Conservation (phyloP, 805 yeast species). For the Candida yuanshanica region DNA sequence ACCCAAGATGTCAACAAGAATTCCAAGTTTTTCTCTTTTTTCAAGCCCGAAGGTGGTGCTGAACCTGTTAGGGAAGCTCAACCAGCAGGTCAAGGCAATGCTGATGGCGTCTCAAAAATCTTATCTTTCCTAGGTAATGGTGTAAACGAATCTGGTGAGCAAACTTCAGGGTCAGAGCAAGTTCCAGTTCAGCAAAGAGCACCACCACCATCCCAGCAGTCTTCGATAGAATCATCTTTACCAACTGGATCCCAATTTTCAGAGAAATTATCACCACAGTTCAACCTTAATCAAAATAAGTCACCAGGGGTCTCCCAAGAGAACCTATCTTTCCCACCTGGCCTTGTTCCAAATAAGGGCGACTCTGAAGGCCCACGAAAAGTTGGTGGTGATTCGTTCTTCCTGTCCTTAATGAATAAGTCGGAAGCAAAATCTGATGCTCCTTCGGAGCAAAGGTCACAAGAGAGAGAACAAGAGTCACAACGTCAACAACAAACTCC, state of each 20-base stretch:
- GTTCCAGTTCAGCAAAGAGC: not conserved
- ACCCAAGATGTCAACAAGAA: conserved; percentile 16
- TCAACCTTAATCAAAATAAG: not conserved
- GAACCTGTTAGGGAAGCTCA: conserved; percentile 4
- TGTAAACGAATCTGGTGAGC: conserved; percentile 3
- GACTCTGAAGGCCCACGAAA: not conserved
- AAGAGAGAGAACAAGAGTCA: not conserved
- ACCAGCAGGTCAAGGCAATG: not conserved
- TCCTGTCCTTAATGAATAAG: conserved; percentile 20
- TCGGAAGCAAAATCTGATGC: conserved; percentile 8
- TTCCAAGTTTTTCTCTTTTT: conserved; percentile 25
- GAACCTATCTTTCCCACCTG: conserved; percentile 4
- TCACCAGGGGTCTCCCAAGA: conserved; percentile 4
- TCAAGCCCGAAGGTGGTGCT: conserved; percentile 15
- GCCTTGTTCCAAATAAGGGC: conserved; percentile 8
- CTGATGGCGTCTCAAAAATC: conserved; percentile 22
- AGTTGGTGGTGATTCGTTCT: conserved; percentile 17
- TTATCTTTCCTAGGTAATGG: conserved; percentile 21
- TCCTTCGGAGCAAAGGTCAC: not conserved
- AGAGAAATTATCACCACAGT: not conserved
- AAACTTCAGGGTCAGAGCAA: not conserved
- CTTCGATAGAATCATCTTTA: not conserved
- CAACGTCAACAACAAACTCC: conserved; percentile 5
- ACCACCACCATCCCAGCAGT: conserved; percentile 1
- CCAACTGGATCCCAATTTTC: not conserved